Base-by-base conservation (phyloP, 1,139 yeast species). In the Meyerozyma smithsonii region DNA sequence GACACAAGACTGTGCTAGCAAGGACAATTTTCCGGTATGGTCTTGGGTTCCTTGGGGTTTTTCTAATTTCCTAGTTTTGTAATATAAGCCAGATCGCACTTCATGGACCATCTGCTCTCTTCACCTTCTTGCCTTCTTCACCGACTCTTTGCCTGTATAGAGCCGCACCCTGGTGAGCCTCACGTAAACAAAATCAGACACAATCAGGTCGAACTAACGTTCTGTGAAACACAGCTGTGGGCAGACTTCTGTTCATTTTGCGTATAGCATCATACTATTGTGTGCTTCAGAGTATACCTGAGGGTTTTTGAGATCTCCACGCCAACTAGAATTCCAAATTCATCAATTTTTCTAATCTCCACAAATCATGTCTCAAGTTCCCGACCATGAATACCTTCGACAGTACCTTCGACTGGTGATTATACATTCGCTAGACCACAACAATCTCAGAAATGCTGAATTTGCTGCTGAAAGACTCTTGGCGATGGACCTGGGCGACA, bases 391-490 rank as follows among this genome's bases (percentile, higher is more conserved):
- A 19, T 56, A 50, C 45, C 51, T 61, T 12, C 58, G 55, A 33
- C 75, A 69, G 46, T 69, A 77, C 45, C 69, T 81, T 30, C 67
- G 83, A 36, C 74, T 82, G 23, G 64, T 73, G 8, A 71, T 84
- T 16, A 66, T 86, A 57, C 86, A 86, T 51, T 77, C 85, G 12
- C 59, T 88, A 33, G 96, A 88, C 53, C 76, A 77, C 44, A 87
- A 82, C 54, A 72, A 85, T 51, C 66, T 78, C 40, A 62, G 69
- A 17, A 83, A 86, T 39, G 95, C 96, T 3, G 88, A 81, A 56
- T 85, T 88, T 63, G 85, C 92, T 10, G 76, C 86, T 26, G 96
- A 88, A 53, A 69, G 94, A 46, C 65, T 87, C 24, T 55, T 84
- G 20, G 88, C 92, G 1, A 64, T 66, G 38, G 73, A 74, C 42